Conservation (phyloP, 305 asterid species). For the Rubia peregrina region DNA sequence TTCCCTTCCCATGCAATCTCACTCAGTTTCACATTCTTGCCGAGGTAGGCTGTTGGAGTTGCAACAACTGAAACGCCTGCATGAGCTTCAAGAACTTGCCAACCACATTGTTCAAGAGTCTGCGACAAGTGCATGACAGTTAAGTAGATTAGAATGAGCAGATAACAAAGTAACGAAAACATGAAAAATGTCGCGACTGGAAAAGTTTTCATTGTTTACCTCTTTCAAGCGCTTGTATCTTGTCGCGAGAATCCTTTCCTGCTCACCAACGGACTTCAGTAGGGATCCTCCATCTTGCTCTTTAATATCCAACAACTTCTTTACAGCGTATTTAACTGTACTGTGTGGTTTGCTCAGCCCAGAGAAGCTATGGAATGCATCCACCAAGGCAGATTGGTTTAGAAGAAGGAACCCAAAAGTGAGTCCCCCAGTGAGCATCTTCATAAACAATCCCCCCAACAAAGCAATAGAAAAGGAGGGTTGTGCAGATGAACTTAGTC, state of each 20-base stretch:
- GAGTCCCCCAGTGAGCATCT: slow-evolving; percentile 85
- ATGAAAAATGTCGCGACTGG: not conserved
- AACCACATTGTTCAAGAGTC: slow-evolving; percentile 69
- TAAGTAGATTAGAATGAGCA: slow-evolving; percentile 8
- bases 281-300: slow-evolving; percentile 51
- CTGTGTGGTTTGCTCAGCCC: slow-evolving; percentile 86
- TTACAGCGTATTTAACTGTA: slow-evolving; percentile 69
- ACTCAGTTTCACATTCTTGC: slow-evolving; percentile 46
- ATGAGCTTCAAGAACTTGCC: slow-evolving; percentile 81
- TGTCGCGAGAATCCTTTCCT: slow-evolving; percentile 46
- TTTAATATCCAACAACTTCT: slow-evolving; percentile 69
- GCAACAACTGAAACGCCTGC: slow-evolving; percentile 76
- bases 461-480: slow-evolving; percentile 55
- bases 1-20: slow-evolving; percentile 36
- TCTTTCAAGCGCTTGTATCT: slow-evolving; percentile 71
- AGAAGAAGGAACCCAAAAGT: slow-evolving; percentile 67
- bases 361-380: slow-evolving; percentile 62
- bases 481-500: slow-evolving; percentile 39
- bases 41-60: slow-evolving; percentile 70
- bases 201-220: slow-evolving; percentile 30
- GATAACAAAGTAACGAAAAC: not conserved
- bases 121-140: slow-evolving; percentile 26
- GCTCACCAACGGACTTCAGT: slow-evolving; percentile 50
- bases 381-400: slow-evolving; percentile 58
- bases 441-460: slow-evolving; percentile 78